Evolutionary conservation across 345 rosid genomes (phyloP).

Genomic region (Gossypium mustelinum): DNA sequence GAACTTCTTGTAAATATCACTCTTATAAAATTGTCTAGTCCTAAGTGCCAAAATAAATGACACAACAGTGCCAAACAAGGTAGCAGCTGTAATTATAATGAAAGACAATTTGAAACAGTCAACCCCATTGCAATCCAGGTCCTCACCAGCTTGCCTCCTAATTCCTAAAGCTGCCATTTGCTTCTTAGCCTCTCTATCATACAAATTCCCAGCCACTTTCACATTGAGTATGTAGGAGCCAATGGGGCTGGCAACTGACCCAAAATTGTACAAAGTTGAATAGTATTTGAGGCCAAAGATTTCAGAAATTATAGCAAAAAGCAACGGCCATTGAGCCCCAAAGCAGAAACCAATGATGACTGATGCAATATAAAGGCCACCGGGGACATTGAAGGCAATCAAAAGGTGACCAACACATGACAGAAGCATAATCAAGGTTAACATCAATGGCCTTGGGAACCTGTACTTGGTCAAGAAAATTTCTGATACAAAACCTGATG

Average conservation of each 20-base stretch:
- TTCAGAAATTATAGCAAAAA: conserved; percentile 15
- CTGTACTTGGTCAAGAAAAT: conserved; percentile 10
- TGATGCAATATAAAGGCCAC: conserved; percentile 12
- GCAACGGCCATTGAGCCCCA: conserved; percentile 21
- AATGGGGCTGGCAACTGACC: conserved; percentile 54
- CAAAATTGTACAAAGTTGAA: conserved; percentile 11
- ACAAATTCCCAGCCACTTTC: conserved; percentile 45
- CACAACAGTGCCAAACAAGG: conserved; percentile 43
- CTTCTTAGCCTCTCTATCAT: conserved; percentile 49
- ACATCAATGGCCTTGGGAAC: conserved; percentile 12
- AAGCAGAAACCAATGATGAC: conserved; percentile 19
- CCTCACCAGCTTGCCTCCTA: conserved; percentile 21
- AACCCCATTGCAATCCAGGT: conserved; percentile 44
- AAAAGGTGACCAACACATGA: conserved; percentile 39
- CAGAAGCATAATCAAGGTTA: conserved; percentile 40
- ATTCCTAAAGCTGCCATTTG: conserved; percentile 38
- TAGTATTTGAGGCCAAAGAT: conserved; percentile 20
- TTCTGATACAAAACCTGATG: conserved; percentile 14
- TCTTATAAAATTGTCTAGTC: conserved; percentile 54
- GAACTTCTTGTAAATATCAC: conserved; percentile 61
- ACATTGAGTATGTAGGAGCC: conserved; percentile 59
- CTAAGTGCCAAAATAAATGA: conserved; percentile 48
- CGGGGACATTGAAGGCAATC: conserved; percentile 14
- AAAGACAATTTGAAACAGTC: conserved; percentile 55
- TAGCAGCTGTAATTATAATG: conserved; percentile 43